Percentiles rank a stretch among this genome's conserved stretches.
Conservation (phyloP, 148 eudicot species). For the Camellia sinensis region DNA sequence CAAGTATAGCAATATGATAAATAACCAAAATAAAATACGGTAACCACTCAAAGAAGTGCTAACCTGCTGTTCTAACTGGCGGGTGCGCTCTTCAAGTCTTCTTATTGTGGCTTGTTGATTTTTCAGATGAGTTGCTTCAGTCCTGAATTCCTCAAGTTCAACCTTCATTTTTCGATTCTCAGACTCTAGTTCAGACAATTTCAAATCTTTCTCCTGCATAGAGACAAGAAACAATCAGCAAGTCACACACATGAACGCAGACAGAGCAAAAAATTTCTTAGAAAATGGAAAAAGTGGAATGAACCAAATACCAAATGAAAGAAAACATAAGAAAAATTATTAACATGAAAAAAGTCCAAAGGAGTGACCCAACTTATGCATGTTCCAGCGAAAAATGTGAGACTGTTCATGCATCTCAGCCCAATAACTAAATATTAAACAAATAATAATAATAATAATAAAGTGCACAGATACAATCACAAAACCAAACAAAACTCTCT, state of each 20-base stretch:
- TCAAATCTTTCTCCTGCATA: conserved; percentile 70
- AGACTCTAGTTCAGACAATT: conserved; percentile 78
- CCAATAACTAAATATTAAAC: no score
- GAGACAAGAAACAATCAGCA: conserved; percentile 10
- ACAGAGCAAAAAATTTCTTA: background rate
- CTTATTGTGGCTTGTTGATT: conserved; percentile 97
- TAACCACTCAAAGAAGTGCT: background rate
- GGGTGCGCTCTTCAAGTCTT: conserved; percentile 95
- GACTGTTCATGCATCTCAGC: background rate
- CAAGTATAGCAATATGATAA: background rate
- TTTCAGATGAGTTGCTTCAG: conserved; percentile 88
- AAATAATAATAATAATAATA: no score
- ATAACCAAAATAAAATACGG: background rate
- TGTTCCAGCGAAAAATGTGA: background rate
- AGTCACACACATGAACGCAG: background rate
- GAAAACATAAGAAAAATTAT: background rate
- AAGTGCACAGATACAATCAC: no score
- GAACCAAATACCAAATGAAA: background rate
- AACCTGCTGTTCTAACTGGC: conserved; percentile 92
- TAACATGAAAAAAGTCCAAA: background rate
- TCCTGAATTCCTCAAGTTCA: conserved; percentile 92
- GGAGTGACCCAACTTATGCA: background rate
- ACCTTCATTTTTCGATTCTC: conserved; percentile 92
- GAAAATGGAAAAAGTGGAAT: background rate
- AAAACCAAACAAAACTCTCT: no score